Evolutionary conservation across 352 stramenopile species (phyloP).

Genomic region (Phytophthora tentaculata): DNA sequence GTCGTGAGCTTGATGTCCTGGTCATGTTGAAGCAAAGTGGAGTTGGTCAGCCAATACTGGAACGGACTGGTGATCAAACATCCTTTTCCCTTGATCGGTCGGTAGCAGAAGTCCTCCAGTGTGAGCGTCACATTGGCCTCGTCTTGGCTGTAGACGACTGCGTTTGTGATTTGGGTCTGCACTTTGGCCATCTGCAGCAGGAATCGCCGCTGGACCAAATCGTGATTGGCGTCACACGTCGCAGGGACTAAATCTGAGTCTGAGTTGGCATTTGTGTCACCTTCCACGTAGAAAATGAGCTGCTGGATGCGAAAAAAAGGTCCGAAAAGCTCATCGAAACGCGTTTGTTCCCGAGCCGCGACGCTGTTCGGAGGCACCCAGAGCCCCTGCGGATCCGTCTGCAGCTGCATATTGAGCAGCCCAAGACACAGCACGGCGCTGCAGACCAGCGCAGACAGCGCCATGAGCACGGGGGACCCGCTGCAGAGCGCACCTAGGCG

Average conservation of each 20-base stretch:
- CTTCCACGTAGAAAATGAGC: conserved; percentile 81
- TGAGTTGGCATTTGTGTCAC: conserved; percentile 18
- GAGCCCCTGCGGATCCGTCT: conserved; percentile 82
- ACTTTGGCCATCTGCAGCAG: conserved; percentile 69
- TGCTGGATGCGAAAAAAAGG: conserved; percentile 90
- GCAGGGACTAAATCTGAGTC: conserved; percentile 13
- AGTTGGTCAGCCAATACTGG: conserved; percentile 80
- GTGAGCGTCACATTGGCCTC: conserved; percentile 41
- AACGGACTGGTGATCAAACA: conserved; percentile 86
- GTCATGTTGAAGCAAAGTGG: conserved; percentile 62
- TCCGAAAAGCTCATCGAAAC: conserved; percentile 83
- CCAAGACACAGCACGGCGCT: conserved; percentile 69
- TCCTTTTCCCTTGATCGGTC: conserved; percentile 76
- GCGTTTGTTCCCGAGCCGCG: conserved; percentile 65
- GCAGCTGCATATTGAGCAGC: conserved; percentile 60
- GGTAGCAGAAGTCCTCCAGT: conserved; percentile 83
- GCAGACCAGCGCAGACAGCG: conserved; percentile 49
- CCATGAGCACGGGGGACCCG: conserved; percentile 50
- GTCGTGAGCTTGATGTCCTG: conserved; percentile 88
- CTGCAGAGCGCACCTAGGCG: conserved; percentile 62
- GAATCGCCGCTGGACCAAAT: conserved; percentile 69
- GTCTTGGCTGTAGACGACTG: conserved; percentile 32
- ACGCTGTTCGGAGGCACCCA: conserved; percentile 77
- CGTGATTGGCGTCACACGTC: conserved; percentile 38
- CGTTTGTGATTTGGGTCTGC: conserved; percentile 60